Evolutionary conservation across 345 rosid genomes (phyloP).

Genomic region (Hevea brasiliensis): DNA sequence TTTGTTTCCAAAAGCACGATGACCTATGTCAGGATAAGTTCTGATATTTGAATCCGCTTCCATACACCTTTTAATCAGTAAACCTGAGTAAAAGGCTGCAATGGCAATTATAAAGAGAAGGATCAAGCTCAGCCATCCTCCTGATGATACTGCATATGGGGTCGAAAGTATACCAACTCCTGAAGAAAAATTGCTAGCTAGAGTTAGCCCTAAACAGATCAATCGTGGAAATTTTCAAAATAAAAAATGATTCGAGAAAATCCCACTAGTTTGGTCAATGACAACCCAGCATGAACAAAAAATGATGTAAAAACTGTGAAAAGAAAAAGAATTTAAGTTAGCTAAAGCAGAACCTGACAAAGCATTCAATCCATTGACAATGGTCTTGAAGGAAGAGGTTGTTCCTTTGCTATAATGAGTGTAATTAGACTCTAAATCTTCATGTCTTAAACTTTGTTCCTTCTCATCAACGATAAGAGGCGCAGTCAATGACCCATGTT

Average conservation of each 20-base stretch:
- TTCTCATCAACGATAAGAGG: conserved; percentile 23
- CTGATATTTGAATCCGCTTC: conserved; percentile 59
- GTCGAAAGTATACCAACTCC: conserved; percentile 88
- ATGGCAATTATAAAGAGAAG: conserved; percentile 56
- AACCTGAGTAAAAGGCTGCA: conserved; percentile 64
- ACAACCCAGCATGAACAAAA: too few relatives aligned
- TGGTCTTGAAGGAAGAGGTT: conserved; percentile 52
- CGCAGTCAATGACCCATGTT: conserved; percentile 6
- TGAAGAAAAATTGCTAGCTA: conserved; percentile 21
- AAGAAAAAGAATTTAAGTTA: too few relatives aligned
- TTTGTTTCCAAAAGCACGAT: conserved; percentile 67
- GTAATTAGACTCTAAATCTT: conserved; percentile 32
- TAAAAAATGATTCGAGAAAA: neutral
- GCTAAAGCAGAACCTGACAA: conserved; percentile 57
- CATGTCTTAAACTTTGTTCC: conserved; percentile 3
- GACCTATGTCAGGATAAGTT: conserved; percentile 83
- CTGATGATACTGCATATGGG: conserved; percentile 81
- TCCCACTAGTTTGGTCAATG: too few relatives aligned
- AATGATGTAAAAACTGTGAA: too few relatives aligned
- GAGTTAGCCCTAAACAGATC: neutral
- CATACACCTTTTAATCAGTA: conserved; percentile 79
- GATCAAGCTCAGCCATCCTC: conserved; percentile 85
- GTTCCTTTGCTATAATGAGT: conserved; percentile 14
- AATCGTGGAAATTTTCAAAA: too few relatives aligned
- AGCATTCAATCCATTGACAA: conserved; percentile 65